These are phyloP conservation scores for Plasmodium vinckei DNA, from an alignment of 169 alveolate genomes.

Conservation along the genomic window DNA sequence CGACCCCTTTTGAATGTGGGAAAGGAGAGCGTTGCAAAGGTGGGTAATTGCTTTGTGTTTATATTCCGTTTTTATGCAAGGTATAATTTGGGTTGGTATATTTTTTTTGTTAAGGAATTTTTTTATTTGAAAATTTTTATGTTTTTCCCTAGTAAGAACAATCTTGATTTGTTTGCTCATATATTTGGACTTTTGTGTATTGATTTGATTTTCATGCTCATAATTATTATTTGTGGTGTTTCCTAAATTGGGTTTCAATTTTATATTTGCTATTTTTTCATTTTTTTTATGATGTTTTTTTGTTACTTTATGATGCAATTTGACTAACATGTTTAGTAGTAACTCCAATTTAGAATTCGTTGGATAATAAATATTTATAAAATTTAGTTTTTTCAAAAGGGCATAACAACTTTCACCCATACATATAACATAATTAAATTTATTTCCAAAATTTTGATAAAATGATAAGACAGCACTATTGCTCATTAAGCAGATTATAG, in stretches of 20 bases:
- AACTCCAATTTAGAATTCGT: constrained; percentile 33
- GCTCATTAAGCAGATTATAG: constrained; percentile 60
- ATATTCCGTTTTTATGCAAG: constrained; percentile 54
- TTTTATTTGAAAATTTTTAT: constrained; percentile 34
- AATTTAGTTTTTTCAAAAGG: constrained; percentile 54
- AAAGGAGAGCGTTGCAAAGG: not conserved
- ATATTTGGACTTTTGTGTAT: too few species aligned
- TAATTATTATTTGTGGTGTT: too few species aligned
- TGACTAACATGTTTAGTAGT: constrained; percentile 27
- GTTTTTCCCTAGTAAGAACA: constrained; percentile 45
- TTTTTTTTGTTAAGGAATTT: not conserved
- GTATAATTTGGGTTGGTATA: constrained; percentile 29
- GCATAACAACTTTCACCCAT: constrained; percentile 43
- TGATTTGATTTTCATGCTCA: too few species aligned
- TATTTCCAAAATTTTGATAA: constrained; percentile 51
- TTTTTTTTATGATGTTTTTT: not conserved
- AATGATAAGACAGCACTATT: constrained; percentile 47
- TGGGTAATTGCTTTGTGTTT: constrained; percentile 2
- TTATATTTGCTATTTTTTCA: too few species aligned
- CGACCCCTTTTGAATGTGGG: not conserved
- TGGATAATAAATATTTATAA: constrained; percentile 44
- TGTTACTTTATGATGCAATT: constrained; percentile 14
- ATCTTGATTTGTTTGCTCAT: not conserved
- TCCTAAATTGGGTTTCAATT: too few species aligned
- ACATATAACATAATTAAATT: constrained; percentile 37